Evolutionary conservation across 1,284 basidiomycete species (phyloP), one percentile per base, ranked within the genome.

Genomic region (Stereum hirsutum): DNA sequence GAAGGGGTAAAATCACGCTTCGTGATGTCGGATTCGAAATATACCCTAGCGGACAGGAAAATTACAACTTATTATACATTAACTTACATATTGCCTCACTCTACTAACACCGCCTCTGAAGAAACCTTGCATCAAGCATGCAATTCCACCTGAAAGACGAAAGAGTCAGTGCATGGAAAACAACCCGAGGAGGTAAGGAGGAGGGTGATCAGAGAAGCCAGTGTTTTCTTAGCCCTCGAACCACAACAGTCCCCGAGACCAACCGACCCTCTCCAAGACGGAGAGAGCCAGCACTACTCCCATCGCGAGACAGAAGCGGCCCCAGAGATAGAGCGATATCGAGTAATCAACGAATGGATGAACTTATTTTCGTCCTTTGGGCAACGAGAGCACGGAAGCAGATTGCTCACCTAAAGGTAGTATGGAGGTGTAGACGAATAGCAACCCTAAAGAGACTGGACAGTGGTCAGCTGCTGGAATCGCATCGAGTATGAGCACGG

Each of bases 271-370:
- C 21, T 14, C 45, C 51, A 52, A 41, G 46, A 53, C 48, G 44
- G 39, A 36, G 34, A 14, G 34, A 35, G 32, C 30, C 39, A 41
- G 45, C 42, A 34, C 37, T 11, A 45, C 39, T 39, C 27, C 30
- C 33, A 31, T 38, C 26, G 24, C 40, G 43, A 50, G 37, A 41
- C 34, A 35, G 48, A 34, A 21, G 46, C 35, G 49, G 47, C 36
- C 32, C 23, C 15, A 41, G 31, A 34, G 20, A 42, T 47, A 45
- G 17, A 42, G 41, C 36, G 20, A 35, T 4, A 27, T 32, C 50
- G 32, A 45, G 47, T 39, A 46, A 34, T 81, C 78, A 80, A 81
- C 68, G 79, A 81, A 81, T 81, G 78, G 78, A 81, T 81, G 69
- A 81, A 81, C 78, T 81, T 73, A 56, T 66, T 79, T 79, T 81